phyloP scores from a whole-genome alignment of 257 asterid genomes.

The Lavandula angustifolia region DNA sequence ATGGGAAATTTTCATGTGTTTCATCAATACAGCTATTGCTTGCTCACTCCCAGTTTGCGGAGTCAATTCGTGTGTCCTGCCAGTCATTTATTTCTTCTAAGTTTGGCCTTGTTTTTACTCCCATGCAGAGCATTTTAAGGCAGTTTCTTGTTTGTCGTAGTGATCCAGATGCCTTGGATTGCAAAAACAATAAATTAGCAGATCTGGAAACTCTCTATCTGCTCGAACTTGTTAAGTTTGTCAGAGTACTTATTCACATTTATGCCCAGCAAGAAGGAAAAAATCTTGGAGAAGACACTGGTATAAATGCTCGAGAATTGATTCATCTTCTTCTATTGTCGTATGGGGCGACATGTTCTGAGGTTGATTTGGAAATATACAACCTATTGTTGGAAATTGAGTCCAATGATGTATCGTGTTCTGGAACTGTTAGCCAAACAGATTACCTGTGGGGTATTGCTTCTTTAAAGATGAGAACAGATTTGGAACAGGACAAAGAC shows the following conservation, averaged over 20 bases:
- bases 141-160: conserved; percentile 37
- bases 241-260: conserved; percentile 62
- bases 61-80: conserved; percentile 46
- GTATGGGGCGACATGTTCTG: conserved; percentile 71
- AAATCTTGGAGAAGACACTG: conserved; percentile 50
- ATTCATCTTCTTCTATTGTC: conserved; percentile 65
- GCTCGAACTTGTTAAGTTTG: conserved; percentile 79
- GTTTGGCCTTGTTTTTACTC: conserved; percentile 62
- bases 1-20: conserved; percentile 65
- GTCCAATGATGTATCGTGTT: conserved; percentile 51
- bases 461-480: conserved; percentile 52
- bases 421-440: conserved; percentile 58
- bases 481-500: conserved; percentile 46
- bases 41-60: conserved; percentile 70
- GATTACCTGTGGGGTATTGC: conserved; percentile 89
- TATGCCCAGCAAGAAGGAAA: conserved; percentile 45
- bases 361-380: conserved; percentile 75
- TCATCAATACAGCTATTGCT: conserved; percentile 67
- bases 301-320: conserved; percentile 62
- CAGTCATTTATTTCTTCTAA: conserved; percentile 49
- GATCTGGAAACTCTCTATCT: conserved; percentile 40
- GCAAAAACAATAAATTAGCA: conserved; percentile 33
- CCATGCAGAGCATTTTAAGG: conserved; percentile 68
- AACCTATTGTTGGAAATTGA: conserved; percentile 63
- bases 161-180: conserved; percentile 34